Conservation (phyloP, 768 basidiomycete species). For the Pleurotus citrinopileatus region DNA sequence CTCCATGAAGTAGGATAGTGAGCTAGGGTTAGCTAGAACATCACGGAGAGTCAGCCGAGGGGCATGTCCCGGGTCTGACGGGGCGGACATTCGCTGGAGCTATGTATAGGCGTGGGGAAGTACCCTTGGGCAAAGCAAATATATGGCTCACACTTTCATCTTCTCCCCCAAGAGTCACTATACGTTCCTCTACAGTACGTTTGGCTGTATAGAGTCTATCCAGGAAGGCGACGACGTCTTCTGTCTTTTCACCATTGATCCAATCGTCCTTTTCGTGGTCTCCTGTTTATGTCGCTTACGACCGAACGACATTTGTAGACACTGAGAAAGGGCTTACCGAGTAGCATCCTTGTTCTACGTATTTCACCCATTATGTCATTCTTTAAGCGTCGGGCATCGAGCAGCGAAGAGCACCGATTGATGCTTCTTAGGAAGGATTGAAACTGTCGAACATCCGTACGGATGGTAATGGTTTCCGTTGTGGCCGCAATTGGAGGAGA, state of each 20-base stretch:
- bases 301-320: neutral
- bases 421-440: constrained; percentile 91
- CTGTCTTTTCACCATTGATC: constrained; percentile 83
- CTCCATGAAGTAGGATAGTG: constrained; percentile 96
- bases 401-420: constrained; percentile 70
- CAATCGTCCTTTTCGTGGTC: constrained; percentile 87
- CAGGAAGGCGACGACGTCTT: constrained; percentile 83
- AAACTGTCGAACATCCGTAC: constrained; percentile 80
- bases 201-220: constrained; percentile 89
- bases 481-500: constrained; percentile 33
- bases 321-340: constrained; percentile 45
- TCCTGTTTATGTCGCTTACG: constrained; percentile 43
- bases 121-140: neutral
- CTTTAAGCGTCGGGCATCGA: constrained; percentile 88
- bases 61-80: constrained; percentile 41
- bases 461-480: constrained; percentile 76
- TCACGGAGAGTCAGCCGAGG: constrained; percentile 66
- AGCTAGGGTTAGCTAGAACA: constrained; percentile 83
- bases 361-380: constrained; percentile 94
- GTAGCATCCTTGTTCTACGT: constrained; percentile 67
- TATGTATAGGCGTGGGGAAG: constrained; percentile 17
- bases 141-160: constrained; percentile 51
- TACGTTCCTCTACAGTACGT: constrained; percentile 82
- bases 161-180: constrained; percentile 70
- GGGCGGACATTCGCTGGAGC: constrained; percentile 30